These are phyloP conservation scores for Collybia nuda DNA, from an alignment of 768 basidiomycete species.

Conservation along the genomic window DNA sequence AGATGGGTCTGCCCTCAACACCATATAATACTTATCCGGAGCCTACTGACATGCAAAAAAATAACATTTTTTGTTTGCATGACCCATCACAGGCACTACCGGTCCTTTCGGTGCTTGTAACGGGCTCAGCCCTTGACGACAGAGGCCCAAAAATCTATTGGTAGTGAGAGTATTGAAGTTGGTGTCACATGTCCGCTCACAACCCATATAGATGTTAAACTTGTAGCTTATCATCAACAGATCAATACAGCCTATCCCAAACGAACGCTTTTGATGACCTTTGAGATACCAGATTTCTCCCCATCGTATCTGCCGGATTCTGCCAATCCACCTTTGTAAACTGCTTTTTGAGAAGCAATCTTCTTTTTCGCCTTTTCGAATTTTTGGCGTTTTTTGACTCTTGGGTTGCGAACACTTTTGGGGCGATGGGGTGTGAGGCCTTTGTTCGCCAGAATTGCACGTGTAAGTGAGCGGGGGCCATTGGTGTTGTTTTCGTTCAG, in stretches of 20 bases:
- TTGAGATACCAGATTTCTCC: slow-evolving; percentile 91
- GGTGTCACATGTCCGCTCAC: too few species aligned
- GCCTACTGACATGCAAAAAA: too few species aligned
- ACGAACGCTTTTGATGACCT: slow-evolving; percentile 83
- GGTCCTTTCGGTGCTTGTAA: too few species aligned
- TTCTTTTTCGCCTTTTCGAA: slow-evolving; percentile 97
- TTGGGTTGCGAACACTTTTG: slow-evolving; percentile 91
- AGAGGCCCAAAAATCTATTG: too few species aligned
- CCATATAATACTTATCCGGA: too few species aligned
- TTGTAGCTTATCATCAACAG: too few species aligned
- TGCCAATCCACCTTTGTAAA: slow-evolving; percentile 87
- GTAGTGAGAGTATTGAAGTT: too few species aligned
- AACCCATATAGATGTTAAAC: not conserved
- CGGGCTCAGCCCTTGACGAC: too few species aligned
- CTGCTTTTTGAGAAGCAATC: slow-evolving; percentile 82
- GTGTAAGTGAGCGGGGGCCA: slow-evolving; percentile 87
- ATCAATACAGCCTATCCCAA: too few species aligned
- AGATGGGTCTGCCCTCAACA: too few species aligned
- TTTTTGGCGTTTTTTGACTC: slow-evolving; percentile 93
- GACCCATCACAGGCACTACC: too few species aligned
- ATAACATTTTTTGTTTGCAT: too few species aligned
- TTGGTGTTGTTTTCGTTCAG: slow-evolving; percentile 31
- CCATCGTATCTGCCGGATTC: slow-evolving; percentile 78
- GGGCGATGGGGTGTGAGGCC: slow-evolving; percentile 89
- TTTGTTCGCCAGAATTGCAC: slow-evolving; percentile 90